These are phyloP conservation scores for Calonectria leucothoes DNA, from an alignment of 2,329 filamentous ascomycete species.

Conservation along the genomic window DNA sequence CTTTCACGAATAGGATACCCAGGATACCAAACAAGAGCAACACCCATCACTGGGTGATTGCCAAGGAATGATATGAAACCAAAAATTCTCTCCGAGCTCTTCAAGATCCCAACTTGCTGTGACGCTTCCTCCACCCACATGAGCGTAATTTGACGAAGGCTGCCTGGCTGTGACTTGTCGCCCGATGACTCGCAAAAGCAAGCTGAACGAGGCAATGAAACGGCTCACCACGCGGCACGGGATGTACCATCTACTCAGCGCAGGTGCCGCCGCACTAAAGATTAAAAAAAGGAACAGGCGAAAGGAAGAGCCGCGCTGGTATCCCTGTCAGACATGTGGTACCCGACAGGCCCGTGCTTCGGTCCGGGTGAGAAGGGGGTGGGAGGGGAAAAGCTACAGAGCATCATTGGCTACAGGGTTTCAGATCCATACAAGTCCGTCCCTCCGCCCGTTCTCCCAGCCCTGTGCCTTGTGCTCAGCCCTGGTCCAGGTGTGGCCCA, in stretches of 20 bases:
- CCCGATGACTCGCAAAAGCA: neutral
- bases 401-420: constrained; percentile 32
- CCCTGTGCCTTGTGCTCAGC: constrained; percentile 29
- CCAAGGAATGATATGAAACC: constrained; percentile 2
- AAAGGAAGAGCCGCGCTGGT: constrained; percentile 39
- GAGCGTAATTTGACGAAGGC: neutral
- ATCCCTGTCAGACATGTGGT: constrained; percentile 49
- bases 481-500: neutral
- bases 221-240: neutral
- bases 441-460: constrained; percentile 34
- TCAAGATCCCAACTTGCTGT: neutral
- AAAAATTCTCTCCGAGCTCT: neutral
- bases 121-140: too few species aligned
- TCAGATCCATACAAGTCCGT: constrained; percentile 10
- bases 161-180: neutral
- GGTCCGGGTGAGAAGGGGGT: constrained; percentile 23
- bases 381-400: neutral
- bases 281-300: constrained; percentile 30
- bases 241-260: neutral
- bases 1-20: constrained; percentile 36
- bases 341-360: constrained; percentile 37
- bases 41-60: constrained; percentile 17
- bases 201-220: neutral
- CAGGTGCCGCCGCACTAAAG: constrained; percentile 15
- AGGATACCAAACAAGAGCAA: constrained; percentile 26